phyloP scores from a whole-genome alignment of 345 rosid species.

The Aquilaria yunnanensis region DNA sequence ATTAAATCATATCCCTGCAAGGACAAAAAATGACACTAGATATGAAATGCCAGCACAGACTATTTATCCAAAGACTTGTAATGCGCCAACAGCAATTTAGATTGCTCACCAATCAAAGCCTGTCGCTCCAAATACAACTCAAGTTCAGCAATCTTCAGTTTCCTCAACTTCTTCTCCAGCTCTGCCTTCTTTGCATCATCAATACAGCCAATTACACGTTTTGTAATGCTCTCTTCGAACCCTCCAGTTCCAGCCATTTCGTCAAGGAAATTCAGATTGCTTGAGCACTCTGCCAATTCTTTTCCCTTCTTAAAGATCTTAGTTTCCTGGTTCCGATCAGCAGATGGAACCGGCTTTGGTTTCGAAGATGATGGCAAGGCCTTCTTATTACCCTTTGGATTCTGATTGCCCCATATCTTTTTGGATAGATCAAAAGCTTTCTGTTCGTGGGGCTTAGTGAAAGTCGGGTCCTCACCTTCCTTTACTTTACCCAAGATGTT shows the following conservation, averaged over 20 bases:
- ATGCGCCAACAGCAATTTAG: conserved; percentile 16
- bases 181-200: conserved; percentile 10
- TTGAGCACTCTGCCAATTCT: background rate
- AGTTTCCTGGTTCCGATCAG: background rate
- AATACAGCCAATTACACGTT: conserved; percentile 8
- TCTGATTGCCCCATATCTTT: conserved; percentile 23
- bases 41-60: no score
- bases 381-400: background rate
- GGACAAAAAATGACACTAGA: no score
- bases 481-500: conserved; percentile 16
- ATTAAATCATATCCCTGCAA: no score
- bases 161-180: conserved; percentile 22
- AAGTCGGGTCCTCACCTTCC: conserved; percentile 1
- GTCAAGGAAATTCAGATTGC: background rate
- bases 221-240: conserved; percentile 16
- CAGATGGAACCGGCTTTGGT: background rate
- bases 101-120: conserved; percentile 15
- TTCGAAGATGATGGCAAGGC: background rate
- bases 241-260: background rate
- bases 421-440: conserved; percentile 20
- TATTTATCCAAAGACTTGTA: conserved; percentile 7
- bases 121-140: conserved; percentile 18
- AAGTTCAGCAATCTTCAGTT: conserved; percentile 21
- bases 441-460: conserved; percentile 19
- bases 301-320: background rate